These are phyloP conservation scores for Zoysia japonica DNA, from an alignment of 176 grass and related monocot species.

Conservation along the genomic window DNA sequence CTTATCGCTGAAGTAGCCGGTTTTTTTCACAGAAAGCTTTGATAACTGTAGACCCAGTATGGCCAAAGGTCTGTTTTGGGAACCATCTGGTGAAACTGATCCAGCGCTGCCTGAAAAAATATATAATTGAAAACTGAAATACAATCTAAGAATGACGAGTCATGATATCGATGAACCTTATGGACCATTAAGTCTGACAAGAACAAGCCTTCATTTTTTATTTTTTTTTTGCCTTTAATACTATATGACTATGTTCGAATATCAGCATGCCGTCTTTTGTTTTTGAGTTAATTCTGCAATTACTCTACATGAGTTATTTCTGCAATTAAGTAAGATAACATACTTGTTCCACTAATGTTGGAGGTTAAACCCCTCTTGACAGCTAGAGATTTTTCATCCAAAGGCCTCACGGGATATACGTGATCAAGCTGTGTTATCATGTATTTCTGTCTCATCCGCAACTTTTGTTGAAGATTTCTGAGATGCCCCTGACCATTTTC, in stretches of 20 bases:
- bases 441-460: conserved; percentile 62
- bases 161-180: not conserved
- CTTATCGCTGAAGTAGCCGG: conserved; percentile 78
- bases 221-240: not conserved
- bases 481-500: conserved; percentile 63
- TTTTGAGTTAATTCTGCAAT: not conserved
- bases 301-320: not conserved
- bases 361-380: conserved; percentile 51
- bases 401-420: conserved; percentile 71
- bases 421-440: conserved; percentile 66
- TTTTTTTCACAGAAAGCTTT: conserved; percentile 59
- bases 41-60: conserved; percentile 73
- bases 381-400: conserved; percentile 54
- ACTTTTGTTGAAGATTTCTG: conserved; percentile 48
- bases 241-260: not conserved
- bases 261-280: not conserved
- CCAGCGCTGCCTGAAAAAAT: conserved; percentile 56
- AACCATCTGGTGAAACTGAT: conserved; percentile 41
- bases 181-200: not conserved
- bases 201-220: not conserved
- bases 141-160: not conserved
- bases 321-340: not conserved
- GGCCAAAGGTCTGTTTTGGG: conserved; percentile 52
- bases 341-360: conserved; percentile 46
- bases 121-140: conserved; percentile 34